Conservation (phyloP, 257 asterid genomes). For the Fraxinus cuspidata region DNA sequence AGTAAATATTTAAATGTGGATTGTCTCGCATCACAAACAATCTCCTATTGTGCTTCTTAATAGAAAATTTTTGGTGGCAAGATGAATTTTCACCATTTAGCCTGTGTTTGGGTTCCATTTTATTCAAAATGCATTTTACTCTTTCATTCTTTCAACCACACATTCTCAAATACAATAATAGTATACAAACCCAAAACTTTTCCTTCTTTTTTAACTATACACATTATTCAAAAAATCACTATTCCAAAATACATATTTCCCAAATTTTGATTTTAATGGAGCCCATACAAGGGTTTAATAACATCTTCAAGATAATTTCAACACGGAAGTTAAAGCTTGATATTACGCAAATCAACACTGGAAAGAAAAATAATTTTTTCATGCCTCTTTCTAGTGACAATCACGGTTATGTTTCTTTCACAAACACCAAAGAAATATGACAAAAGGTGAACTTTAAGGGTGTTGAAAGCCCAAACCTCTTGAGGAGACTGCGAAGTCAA, state of each 20-base stretch:
- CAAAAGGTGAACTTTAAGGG: slow-evolving; percentile 15
- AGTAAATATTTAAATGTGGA: neutral
- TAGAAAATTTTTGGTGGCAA: neutral
- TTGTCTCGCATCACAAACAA: neutral
- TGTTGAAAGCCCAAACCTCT: slow-evolving; percentile 60
- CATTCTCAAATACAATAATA: no score
- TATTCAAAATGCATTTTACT: no score
- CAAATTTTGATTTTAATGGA: no score
- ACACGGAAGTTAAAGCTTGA: neutral
- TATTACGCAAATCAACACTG: neutral
- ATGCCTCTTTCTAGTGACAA: neutral
- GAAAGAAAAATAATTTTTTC: neutral
- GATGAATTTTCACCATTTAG: neutral
- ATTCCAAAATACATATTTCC: no score
- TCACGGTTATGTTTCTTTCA: slow-evolving; percentile 18
- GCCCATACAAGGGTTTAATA: no score
- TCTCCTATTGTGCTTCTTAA: neutral
- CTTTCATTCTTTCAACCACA: no score
- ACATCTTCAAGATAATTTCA: no score
- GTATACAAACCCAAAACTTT: no score
- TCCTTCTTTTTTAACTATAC: no score
- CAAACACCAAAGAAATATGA: neutral
- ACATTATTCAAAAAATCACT: no score
- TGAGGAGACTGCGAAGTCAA: slow-evolving; percentile 75
- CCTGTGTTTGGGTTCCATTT: no score